These are phyloP conservation scores for Helianthus annuus DNA, from an alignment of 129 eudicot species.

Conservation along the genomic window DNA sequence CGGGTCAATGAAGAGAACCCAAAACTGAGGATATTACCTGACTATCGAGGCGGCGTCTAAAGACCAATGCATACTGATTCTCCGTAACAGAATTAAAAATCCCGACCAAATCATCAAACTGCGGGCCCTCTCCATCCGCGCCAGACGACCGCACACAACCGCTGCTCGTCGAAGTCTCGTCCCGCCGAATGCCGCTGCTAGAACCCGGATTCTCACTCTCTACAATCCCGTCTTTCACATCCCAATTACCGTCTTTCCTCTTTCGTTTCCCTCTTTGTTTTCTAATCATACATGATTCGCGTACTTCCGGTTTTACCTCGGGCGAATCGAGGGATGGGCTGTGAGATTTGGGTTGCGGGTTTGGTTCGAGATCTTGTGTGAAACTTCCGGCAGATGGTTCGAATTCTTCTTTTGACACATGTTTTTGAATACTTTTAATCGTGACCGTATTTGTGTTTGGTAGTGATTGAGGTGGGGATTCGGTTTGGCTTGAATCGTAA, in stretches of 20 bases:
- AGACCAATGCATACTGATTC: slow-evolving; percentile 63
- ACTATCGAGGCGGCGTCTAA: slow-evolving; percentile 79
- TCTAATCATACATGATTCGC: slow-evolving; percentile 42
- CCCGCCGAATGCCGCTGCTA: slow-evolving; percentile 30
- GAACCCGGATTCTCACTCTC: slow-evolving; percentile 60
- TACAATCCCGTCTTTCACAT: slow-evolving; percentile 54
- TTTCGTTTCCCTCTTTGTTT: slow-evolving; percentile 86
- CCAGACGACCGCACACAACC: slow-evolving; percentile 30
- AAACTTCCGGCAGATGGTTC: slow-evolving; percentile 76
- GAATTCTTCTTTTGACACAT: slow-evolving; percentile 48
- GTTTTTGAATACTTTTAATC: slow-evolving; percentile 39
- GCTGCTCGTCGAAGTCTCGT: slow-evolving; percentile 53
- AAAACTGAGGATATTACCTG: slow-evolving; percentile 54
- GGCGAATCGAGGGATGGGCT: slow-evolving; percentile 32
- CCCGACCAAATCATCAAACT: slow-evolving; percentile 48
- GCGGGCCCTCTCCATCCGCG: slow-evolving; percentile 26
- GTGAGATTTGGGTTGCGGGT: slow-evolving; percentile 42
- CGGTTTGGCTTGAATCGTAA: slow-evolving; percentile 49
- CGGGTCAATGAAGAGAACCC: too few species aligned
- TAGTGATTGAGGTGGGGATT: slow-evolving; percentile 49
- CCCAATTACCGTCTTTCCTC: slow-evolving; percentile 65
- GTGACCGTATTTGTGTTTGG: slow-evolving; percentile 36
- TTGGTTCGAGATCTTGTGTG: slow-evolving; percentile 54
- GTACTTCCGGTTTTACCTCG: slow-evolving; percentile 34
- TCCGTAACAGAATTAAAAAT: slow-evolving; percentile 54